Conservation (phyloP, 352 stramenopile species). For the Globisporangium polare region DNA sequence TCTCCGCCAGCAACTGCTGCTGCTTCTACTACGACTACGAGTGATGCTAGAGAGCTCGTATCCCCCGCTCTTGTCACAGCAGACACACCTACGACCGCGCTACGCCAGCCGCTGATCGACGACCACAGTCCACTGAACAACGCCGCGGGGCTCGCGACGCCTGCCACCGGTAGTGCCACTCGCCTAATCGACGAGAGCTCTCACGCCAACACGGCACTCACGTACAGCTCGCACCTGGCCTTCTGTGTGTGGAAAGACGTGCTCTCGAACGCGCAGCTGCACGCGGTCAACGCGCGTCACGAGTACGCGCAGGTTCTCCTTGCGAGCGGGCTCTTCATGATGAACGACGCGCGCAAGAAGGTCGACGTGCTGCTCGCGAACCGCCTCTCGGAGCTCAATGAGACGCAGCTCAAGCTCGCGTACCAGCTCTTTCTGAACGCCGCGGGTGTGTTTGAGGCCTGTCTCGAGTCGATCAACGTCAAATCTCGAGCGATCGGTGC, state of each 20-base stretch:
- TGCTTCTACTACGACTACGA: background rate
- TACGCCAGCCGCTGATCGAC: constrained; percentile 46
- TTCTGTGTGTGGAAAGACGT: constrained; percentile 61
- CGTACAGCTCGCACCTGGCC: constrained; percentile 33
- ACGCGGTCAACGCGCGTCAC: constrained; percentile 44
- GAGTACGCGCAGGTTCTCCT: constrained; percentile 55
- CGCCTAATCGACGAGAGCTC: background rate
- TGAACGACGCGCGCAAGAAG: constrained; percentile 37
- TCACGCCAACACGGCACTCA: background rate
- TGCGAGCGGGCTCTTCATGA: constrained; percentile 36
- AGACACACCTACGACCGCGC: constrained; percentile 14
- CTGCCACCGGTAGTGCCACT: background rate
- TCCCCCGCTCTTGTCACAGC: background rate
- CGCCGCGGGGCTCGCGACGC: background rate
- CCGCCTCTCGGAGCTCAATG: constrained; percentile 40
- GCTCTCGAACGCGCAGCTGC: constrained; percentile 37
- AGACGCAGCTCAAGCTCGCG: constrained; percentile 64
- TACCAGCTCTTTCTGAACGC: constrained; percentile 65
- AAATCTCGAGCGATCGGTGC: constrained; percentile 29
- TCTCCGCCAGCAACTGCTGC: constrained; percentile 8
- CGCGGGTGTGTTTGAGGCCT: constrained; percentile 47
- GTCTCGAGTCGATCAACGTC: constrained; percentile 37
- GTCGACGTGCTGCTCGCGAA: constrained; percentile 37
- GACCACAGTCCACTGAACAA: constrained; percentile 12
- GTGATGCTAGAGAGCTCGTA: background rate